Conservation (phyloP, 2,329 filamentous ascomycete species). For the Botrytis aclada region DNA sequence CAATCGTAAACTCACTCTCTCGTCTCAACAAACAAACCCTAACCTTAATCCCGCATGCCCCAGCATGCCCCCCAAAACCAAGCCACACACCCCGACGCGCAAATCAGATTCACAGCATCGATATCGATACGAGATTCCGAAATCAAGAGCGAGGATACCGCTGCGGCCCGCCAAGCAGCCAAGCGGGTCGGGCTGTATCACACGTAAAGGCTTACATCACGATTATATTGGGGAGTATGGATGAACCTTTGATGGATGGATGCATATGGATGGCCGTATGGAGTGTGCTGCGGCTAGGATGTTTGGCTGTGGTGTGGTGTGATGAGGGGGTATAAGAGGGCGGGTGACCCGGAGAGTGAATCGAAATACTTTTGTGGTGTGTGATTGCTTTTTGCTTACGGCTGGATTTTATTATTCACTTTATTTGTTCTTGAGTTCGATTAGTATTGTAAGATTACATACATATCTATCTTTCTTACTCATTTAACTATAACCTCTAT, state of each 20-base stretch:
- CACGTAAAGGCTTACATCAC: background rate
- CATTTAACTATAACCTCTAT: background rate
- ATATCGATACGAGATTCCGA: no score
- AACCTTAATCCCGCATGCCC: no score
- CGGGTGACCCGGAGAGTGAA: background rate
- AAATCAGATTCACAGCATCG: no score
- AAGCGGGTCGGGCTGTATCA: background rate
- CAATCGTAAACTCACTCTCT: no score
- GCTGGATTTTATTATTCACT: background rate
- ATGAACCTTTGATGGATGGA: background rate
- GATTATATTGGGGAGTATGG: background rate
- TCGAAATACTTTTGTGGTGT: background rate
- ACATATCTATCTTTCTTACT: background rate
- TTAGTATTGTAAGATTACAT: no score
- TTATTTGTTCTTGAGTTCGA: background rate
- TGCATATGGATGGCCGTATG: no score
- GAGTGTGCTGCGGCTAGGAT: background rate
- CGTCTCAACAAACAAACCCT: no score
- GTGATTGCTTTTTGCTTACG: background rate
- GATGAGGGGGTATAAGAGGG: background rate
- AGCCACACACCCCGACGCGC: background rate
- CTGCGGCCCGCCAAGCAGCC: background rate
- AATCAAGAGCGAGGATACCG: background rate
- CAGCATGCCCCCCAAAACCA: background rate
- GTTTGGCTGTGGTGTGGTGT: background rate